Evolutionary conservation across 352 stramenopile species (phyloP), one percentile per base, ranked within the genome.

Genomic region (Thraustotheca clavata): DNA sequence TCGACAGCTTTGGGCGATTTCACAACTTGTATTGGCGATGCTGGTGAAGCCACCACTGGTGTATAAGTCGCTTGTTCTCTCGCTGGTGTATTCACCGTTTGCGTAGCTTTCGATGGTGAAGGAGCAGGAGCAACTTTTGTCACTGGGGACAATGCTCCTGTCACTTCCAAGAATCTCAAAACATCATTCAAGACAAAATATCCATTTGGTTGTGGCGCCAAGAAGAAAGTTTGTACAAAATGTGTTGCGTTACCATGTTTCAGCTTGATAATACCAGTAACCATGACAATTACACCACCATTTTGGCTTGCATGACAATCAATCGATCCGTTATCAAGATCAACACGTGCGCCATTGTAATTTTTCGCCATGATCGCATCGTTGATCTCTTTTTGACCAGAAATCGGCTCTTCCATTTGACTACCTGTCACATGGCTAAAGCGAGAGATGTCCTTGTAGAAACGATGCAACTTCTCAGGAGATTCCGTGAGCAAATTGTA

Each of bases 171-270:
- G 76, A 94, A 92, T 40, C 85, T 81, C 67, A 94, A 63, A 67
- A 83, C 89, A 67, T 94, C 85, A 67, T 94, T 94, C 31, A 92
- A 69, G 54, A 94, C 81, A 73, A 94, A 94, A 73, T 89, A 94
- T 6, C 85, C 85, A 49, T 92, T 94, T 35, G 83, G 79, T 69
- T 94, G 85, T 68, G 89, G 81, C 24, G 85, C 85, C 33, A 94
- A 57, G 72, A 92, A 92, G 67, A 94, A 94, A 16, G 83, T 92
- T 72, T 94, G 85, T 59, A 92, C 85, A 55, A 94, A 94, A 7
- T 80, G 83, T 71, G 87, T 82, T 11, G 85, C 81, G 46, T 67
- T 55, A 48, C 59, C 79, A 60, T 62, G 47, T 7, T 70, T 73
- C 50, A 94, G 71, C 74, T 81, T 92, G 83, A 92, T 92, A 71